Conservation (phyloP, 2,329 filamentous ascomycete species). For the Pseudocercospora macadamiae region DNA sequence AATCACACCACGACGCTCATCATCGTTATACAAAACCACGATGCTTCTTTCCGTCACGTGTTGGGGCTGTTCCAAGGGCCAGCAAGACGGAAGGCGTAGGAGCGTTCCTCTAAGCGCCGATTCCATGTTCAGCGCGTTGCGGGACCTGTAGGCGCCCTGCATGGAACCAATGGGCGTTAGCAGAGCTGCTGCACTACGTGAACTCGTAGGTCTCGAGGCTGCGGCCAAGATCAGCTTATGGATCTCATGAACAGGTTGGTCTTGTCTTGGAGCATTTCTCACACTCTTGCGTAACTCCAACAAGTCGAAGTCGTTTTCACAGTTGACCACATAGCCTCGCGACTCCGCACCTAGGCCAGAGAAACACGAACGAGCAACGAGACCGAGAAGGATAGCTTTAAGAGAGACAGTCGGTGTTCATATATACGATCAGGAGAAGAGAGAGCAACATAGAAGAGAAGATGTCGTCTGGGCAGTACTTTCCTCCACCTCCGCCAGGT, state of each 20-base stretch:
- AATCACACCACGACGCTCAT: no score
- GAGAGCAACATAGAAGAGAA: neutral
- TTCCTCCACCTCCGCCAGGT: conserved; percentile 12
- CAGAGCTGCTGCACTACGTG: conserved; percentile 19
- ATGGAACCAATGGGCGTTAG: conserved; percentile 24
- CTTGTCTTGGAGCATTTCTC: neutral
- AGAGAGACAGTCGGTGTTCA: no score
- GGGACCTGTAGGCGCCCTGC: conserved; percentile 21
- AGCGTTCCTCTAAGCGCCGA: conserved; percentile 17
- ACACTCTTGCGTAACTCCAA: neutral
- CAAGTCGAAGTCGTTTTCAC: neutral
- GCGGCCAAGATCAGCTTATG: conserved; percentile 25
- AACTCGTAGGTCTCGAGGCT: conserved; percentile 16
- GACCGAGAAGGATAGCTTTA: neutral
- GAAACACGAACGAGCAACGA: neutral
- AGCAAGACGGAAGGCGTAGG: neutral
- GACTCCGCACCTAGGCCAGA: neutral
- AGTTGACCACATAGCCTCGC: neutral
- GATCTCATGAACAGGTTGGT: conserved; percentile 11
- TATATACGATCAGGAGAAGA: neutral
- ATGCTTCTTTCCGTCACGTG: neutral
- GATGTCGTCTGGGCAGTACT: conserved; percentile 11
- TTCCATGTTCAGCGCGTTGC: conserved; percentile 14
- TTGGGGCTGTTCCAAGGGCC: conserved; percentile 3
- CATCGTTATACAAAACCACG: no score